Evolutionary conservation across 108 stramenopile species (phyloP).

Genomic region (Pseudonitzschia multistriata): DNA sequence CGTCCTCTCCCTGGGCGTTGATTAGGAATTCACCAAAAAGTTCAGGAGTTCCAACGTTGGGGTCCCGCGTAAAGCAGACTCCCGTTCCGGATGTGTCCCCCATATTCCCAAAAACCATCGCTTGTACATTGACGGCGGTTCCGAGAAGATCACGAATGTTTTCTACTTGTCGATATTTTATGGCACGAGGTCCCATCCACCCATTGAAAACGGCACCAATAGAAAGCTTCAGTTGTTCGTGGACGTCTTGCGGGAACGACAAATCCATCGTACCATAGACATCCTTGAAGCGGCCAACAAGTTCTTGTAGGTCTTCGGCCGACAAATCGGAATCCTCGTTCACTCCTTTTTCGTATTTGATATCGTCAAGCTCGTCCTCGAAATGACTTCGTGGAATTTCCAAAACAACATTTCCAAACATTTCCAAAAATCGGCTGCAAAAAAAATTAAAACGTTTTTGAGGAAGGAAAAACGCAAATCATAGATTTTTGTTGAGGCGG

Average conservation of each 20-base stretch:
- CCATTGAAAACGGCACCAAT: conserved; percentile 75
- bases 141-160: conserved; percentile 72
- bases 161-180: conserved; percentile 84
- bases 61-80: conserved; percentile 84
- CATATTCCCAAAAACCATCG: conserved; percentile 90
- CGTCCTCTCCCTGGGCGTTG: conserved; percentile 90
- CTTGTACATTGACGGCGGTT: conserved; percentile 66
- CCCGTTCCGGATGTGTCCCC: conserved; percentile 83
- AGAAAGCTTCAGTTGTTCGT: conserved; percentile 67
- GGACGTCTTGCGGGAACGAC: conserved; percentile 58
- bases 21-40: conserved; percentile 88
- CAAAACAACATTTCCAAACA: conserved; percentile 84
- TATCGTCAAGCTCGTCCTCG: conserved; percentile 64
- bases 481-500: not conserved
- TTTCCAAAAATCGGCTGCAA: conserved; percentile 76
- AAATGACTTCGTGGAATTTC: conserved; percentile 72
- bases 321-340: conserved; percentile 61
- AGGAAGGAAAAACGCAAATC: not conserved
- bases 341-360: conserved; percentile 54
- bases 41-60: conserved; percentile 65
- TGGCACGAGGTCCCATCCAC: conserved; percentile 82
- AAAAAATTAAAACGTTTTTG: not conserved
- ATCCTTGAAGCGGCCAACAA: conserved; percentile 59
- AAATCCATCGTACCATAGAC: conserved; percentile 54
- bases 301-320: conserved; percentile 51